Conservation (phyloP, 2,329 filamentous ascomycete genomes). For the Aureobasidium sp. region DNA sequence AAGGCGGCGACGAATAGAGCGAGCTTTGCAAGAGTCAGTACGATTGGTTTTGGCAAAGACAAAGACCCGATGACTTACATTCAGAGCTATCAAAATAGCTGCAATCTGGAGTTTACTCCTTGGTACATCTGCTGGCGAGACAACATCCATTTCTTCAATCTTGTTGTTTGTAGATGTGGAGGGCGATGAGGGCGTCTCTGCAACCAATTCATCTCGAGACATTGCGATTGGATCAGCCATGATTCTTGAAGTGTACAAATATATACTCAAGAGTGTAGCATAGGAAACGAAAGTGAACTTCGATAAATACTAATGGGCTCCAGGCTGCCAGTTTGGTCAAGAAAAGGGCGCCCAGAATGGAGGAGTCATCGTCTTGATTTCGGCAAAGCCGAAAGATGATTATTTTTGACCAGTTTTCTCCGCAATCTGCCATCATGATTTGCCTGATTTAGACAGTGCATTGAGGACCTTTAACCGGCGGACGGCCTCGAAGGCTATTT, state of each 20-base stretch:
- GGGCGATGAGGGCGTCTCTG: not conserved
- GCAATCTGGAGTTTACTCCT: slow-evolving; percentile 17
- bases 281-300: not conserved
- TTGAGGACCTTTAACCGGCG: not conserved
- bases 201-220: not conserved
- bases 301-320: not conserved
- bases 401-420: not conserved
- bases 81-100: not conserved
- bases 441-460: not conserved
- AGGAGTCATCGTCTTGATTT: slow-evolving; percentile 4
- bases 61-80: not conserved
- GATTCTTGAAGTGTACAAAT: not conserved
- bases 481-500: not conserved
- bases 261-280: not conserved
- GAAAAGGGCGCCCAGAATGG: not conserved
- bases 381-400: not conserved
- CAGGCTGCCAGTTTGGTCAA: not conserved
- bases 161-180: not conserved
- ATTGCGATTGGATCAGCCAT: slow-evolving; percentile 3
- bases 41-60: not conserved
- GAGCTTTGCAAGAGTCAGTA: slow-evolving; percentile 1
- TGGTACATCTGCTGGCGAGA: slow-evolving; percentile 23
- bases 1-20: slow-evolving; percentile 10
- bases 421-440: not conserved
- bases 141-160: slow-evolving; percentile 2